phyloP scores from a whole-genome alignment of 495 filamentous ascomycete species.

The Parathielavia hyrcaniae region DNA sequence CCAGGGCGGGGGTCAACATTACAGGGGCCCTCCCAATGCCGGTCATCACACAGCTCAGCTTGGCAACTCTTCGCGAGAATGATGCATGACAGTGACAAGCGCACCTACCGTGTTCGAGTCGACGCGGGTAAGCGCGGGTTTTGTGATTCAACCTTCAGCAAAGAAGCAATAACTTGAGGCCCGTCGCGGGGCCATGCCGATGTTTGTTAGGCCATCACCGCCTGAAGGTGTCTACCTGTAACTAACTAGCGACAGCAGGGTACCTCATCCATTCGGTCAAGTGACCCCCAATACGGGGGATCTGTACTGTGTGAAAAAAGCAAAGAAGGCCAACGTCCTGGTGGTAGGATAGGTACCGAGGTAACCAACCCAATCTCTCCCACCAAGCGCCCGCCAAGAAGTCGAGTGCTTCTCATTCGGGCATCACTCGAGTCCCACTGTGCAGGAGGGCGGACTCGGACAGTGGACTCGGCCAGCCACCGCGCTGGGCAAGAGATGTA shows the following conservation, averaged over 20 bases:
- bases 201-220: background rate
- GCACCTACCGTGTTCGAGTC: background rate
- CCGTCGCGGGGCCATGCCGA: background rate
- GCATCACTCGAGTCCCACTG: background rate
- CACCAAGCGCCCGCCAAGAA: background rate
- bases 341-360: background rate
- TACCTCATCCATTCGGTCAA: background rate
- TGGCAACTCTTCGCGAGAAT: conserved; percentile 2
- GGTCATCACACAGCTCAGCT: conserved; percentile 4
- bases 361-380: conserved; percentile 1
- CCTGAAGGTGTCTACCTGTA: too few relatives aligned
- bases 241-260: too few relatives aligned
- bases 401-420: background rate
- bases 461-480: too few relatives aligned
- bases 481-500: too few relatives aligned
- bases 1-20: background rate
- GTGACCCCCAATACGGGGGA: conserved; percentile 2
- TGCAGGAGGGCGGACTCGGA: background rate
- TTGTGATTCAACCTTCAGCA: background rate
- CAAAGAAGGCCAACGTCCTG: background rate
- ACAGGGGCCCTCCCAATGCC: background rate
- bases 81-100: too few relatives aligned
- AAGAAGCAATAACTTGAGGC: background rate
- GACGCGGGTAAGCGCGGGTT: background rate
- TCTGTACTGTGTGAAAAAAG: too few relatives aligned